Base-by-base conservation (phyloP, 495 filamentous ascomycete genomes). In the Ascobolus immersus region DNA sequence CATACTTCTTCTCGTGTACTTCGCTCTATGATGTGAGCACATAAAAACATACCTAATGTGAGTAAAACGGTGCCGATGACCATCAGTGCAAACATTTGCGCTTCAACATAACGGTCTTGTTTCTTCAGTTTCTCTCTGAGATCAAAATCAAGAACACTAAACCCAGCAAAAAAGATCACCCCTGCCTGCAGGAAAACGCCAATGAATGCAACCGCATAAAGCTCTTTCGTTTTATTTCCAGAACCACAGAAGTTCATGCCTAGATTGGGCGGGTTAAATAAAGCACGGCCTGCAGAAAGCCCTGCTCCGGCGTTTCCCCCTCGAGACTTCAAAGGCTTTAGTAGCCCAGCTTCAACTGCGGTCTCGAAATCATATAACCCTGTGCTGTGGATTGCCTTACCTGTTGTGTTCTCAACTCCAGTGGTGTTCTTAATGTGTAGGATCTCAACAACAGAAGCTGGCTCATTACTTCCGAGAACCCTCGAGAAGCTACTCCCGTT, bases 401-500 rank as follows among this genome's bases (percentile, higher is more conserved):
- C n/a, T n/a, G n/a, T n/a, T n/a, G n/a, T n/a, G n/a, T n/a, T n/a
- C n/a, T n/a, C n/a, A n/a, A n/a, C n/a, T n/a, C n/a, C n/a, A n/a
- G n/a, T n/a, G n/a, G n/a, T n/a, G n/a, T n/a, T n/a, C n/a, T n/a
- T n/a, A n/a, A n/a, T n/a, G n/a, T n/a, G n/a, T n/a, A 9, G 38
- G 34, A 7, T 38, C 37, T n/a, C n/a, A n/a, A n/a, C n/a, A n/a
- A n/a, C n/a, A n/a, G n/a, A n/a, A n/a, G n/a, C n/a, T n/a, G n/a
- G n/a, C n/a, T n/a, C n/a, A n/a, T n/a, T n/a, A n/a, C n/a, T n/a
- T 17, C 43, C 44, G 15, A 40, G 30, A 2, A 49, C 44, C 9
- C 47, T 34, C 1, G 52, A 44, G 4, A 57, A 39, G 0, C 41
- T 39, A 14, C 42, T 25, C 2, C 53, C 52, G 24, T 52, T 57